Percentiles rank a stretch among this genome's conserved stretches.
Conservation (phyloP, 2,329 filamentous ascomycete species). For the Penicillium nordicum region DNA sequence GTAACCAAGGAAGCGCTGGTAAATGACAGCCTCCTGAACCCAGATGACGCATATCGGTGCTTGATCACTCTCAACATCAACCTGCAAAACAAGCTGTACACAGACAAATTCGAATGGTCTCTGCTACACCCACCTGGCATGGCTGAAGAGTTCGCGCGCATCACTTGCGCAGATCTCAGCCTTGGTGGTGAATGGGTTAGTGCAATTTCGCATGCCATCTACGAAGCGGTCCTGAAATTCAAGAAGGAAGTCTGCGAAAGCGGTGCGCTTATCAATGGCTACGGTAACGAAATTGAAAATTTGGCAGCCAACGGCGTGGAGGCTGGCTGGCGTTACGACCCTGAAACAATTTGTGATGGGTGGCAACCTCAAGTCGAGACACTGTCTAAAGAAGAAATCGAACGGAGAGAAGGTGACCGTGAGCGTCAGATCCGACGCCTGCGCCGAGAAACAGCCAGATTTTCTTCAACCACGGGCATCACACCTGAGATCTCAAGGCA, state of each 20-base stretch:
- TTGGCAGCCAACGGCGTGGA: slow-evolving; percentile 78
- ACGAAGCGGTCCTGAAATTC: slow-evolving; percentile 84
- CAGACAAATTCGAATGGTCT: slow-evolving; percentile 98
- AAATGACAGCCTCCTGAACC: slow-evolving; percentile 73
- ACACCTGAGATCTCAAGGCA: slow-evolving; percentile 66
- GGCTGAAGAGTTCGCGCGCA: slow-evolving; percentile 85
- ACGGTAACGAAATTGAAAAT: slow-evolving; percentile 74
- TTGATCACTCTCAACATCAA: slow-evolving; percentile 90
- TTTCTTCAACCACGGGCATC: slow-evolving; percentile 82
- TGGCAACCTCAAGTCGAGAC: slow-evolving; percentile 81
- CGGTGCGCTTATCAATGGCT: slow-evolving; percentile 70
- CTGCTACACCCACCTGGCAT: slow-evolving; percentile 86
- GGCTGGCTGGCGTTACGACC: slow-evolving; percentile 93
- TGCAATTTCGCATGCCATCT: slow-evolving; percentile 92
- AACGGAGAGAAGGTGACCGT: slow-evolving; percentile 90
- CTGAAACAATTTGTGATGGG: slow-evolving; percentile 77
- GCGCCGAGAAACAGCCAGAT: slow-evolving; percentile 84
- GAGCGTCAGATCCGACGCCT: slow-evolving; percentile 85
- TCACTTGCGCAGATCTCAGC: slow-evolving; percentile 88
- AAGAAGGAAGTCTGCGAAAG: slow-evolving; percentile 97
- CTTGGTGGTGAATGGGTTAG: slow-evolving; percentile 90
- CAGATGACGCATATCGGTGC: slow-evolving; percentile 91
- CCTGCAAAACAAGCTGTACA: slow-evolving; percentile 84
- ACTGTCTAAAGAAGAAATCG: slow-evolving; percentile 92
- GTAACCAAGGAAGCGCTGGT: slow-evolving; percentile 42